Percentiles rank a stretch among this genome's conserved stretches.
These are phyloP conservation scores for Colletotrichum nymphaeae DNA, from an alignment of 2,329 filamentous ascomycete species.

Conservation along the genomic window DNA sequence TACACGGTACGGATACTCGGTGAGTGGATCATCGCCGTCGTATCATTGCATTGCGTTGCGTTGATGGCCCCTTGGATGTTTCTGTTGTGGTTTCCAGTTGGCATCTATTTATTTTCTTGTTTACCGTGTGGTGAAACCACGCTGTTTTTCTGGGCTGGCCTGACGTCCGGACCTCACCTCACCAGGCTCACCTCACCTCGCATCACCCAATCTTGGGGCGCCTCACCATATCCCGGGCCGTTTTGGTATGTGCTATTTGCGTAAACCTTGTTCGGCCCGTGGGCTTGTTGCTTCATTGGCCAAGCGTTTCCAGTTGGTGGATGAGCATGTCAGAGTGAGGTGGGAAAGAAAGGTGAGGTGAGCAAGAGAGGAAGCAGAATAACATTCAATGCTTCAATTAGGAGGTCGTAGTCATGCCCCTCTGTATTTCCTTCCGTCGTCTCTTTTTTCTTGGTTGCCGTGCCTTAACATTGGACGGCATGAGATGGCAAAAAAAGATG, in stretches of 20 bases:
- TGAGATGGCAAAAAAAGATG: neutral
- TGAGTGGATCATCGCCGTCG: conserved; percentile 6
- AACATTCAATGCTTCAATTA: neutral
- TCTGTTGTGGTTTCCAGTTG: conserved; percentile 16
- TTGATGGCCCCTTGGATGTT: conserved; percentile 14
- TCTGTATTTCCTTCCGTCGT: neutral
- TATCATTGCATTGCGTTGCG: neutral
- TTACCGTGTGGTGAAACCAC: neutral
- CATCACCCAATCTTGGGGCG: neutral
- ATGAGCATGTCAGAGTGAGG: neutral
- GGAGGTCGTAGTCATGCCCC: neutral
- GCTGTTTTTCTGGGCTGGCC: conserved; percentile 2
- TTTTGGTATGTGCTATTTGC: conserved; percentile 23
- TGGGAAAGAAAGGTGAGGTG: neutral
- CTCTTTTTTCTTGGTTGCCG: neutral
- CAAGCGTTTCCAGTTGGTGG: conserved; percentile 24
- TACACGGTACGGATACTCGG: neutral
- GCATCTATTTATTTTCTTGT: conserved; percentile 3
- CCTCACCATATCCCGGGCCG: conserved; percentile 4
- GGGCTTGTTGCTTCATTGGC: neutral
- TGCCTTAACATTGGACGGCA: no score
- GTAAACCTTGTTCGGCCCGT: conserved; percentile 15
- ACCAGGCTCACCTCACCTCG: neutral
- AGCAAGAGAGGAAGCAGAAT: neutral
- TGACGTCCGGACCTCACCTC: conserved; percentile 5